Evolutionary conservation across 768 basidiomycete species (phyloP).

Genomic region (Boletus subcaerulescens): DNA sequence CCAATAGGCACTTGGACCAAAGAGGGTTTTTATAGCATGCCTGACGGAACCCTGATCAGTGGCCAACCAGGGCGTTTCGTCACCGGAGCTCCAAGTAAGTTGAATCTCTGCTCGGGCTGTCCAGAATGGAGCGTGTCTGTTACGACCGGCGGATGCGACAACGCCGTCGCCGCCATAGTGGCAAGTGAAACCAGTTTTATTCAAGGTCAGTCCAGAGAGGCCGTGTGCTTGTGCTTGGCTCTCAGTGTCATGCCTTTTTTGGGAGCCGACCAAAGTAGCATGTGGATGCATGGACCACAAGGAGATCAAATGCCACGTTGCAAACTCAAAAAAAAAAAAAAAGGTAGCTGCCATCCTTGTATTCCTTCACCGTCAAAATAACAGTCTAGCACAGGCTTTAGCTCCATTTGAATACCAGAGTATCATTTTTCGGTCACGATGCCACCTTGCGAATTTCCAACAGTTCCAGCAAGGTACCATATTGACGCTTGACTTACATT

Average conservation of each 20-base stretch:
- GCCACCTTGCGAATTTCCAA: too few relatives aligned
- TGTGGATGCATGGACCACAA: too few relatives aligned
- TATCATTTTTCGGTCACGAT: too few relatives aligned
- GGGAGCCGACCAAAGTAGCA: too few relatives aligned
- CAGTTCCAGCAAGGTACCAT: too few relatives aligned
- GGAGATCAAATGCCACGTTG: not conserved
- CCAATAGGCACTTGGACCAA: too few relatives aligned
- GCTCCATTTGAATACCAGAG: too few relatives aligned
- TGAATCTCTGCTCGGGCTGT: not conserved
- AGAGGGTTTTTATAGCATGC: conserved; percentile 4
- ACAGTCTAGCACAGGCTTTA: too few relatives aligned
- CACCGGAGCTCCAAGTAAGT: not conserved
- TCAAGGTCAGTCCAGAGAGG: not conserved
- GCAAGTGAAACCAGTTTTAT: too few relatives aligned
- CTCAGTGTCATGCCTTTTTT: too few relatives aligned
- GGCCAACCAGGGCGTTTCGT: not conserved
- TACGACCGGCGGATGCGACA: not conserved
- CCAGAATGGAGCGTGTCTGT: not conserved
- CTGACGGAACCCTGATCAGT: not conserved
- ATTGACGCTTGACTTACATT: too few relatives aligned
- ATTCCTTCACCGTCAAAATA: not conserved
- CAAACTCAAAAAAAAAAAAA: not conserved
- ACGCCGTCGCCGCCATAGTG: not conserved
- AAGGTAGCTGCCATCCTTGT: not conserved
- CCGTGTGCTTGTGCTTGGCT: not conserved